Evolutionary conservation across 805 yeast genomes (phyloP), one percentile per base, ranked within the genome.

Genomic region (Candida morakotiae): DNA sequence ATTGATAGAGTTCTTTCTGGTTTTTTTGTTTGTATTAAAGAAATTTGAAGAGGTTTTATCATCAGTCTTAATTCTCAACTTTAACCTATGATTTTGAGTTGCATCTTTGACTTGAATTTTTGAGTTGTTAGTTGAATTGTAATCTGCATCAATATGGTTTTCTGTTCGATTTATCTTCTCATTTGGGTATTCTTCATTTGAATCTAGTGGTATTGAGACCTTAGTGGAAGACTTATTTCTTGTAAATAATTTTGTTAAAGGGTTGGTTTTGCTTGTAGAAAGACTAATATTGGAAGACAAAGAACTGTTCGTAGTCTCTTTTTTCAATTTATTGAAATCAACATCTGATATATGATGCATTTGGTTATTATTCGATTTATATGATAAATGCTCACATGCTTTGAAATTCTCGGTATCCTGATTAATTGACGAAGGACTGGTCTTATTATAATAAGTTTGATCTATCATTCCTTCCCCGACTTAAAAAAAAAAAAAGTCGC

Each of bases 321-420:
- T 62, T 45, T 59, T 61, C 17, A 63, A 42, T 34, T 49, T 62
- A 35, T 52, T 63, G 41, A 63, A 63, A 7, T 59, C 63, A 5
- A 58, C 61, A 32, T 53, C 48, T 2, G 60, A 54, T 3, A 56
- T 47, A 28, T 52, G 56, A 4, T 49, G 42, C 3, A 48, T 28
- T 28, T 23, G 32, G 23, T 11, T 10, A 26, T n/a, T n/a, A n/a
- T n/a, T n/a, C n/a, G n/a, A n/a, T n/a, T n/a, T n/a, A n/a, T n/a
- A n/a, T n/a, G n/a, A n/a, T n/a, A n/a, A n/a, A n/a, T n/a, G n/a
- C n/a, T n/a, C n/a, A n/a, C n/a, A n/a, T n/a, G 10, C n/a, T 18
- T 4, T 10, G 24, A 21, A 6, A 34, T 9, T 3, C 15, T 20
- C 24, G 6, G 24, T 4, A 3, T 18, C 10, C 4, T 7, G 5